Evolutionary conservation across 148 eudicot species (phyloP), one percentile per base, ranked within the genome.

Genomic region (Persicaria tinctoria): DNA sequence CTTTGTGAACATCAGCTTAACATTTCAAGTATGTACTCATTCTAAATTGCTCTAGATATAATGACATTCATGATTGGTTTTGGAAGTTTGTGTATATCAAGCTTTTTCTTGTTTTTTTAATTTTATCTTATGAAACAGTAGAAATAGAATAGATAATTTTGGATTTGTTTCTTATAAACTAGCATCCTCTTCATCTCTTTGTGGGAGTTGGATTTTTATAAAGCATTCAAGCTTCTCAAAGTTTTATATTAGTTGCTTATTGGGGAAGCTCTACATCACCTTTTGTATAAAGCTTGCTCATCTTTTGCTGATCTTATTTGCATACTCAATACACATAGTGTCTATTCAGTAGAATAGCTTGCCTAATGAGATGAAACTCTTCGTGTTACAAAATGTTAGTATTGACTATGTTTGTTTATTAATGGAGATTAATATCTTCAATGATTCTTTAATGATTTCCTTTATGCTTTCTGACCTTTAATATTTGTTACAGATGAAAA

Each of bases 1-100:
- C 86, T 95, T 73, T 92, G 94, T 87, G 93, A 92, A 74, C 89
- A 82, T 70, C 90, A 89, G 76, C 91, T 95, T 59, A 74, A 81
- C 63, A 76, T 83, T 76, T 87, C 96, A 76, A 87, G 99, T 95
- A 80, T 78, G 78, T 73, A 13, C 48, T 27, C 51, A 38, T 41
- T 76, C 63, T 74, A 47, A 41, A 44, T 66, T 13, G 46, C 48
- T 66, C 5, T 20, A 41, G 70, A 3, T 44, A 66, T 66, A 41
- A 66, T 41, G 16, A 12, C 18, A 3, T 66, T 66, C 8, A 32
- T 27, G n/a, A 64, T 32, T 64, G 70, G 47, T 41, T 41, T 18
- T 66, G 48, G 70, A 41, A 47, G n/a, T 66, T 12, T 66, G 12
- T 66, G 5, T 41, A 16, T 32, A 32, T 32, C 41, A 32, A 32